Evolutionary conservation across 305 asterid species (phyloP), one percentile per base, ranked within the genome.

Genomic region (Stenogyne calaminthoides): DNA sequence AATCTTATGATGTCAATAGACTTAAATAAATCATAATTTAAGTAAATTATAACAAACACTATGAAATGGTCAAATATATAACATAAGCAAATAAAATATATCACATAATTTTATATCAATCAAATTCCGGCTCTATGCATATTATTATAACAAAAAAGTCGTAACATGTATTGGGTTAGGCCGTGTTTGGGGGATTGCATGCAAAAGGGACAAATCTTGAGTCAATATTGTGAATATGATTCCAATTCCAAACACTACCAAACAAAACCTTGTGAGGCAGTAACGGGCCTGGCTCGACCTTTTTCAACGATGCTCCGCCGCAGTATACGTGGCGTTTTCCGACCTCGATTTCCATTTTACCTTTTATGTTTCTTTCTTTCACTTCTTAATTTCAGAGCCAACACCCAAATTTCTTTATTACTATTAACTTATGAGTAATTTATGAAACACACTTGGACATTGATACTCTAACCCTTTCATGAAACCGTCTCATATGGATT

Each of bases 191-290:
- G 67, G 65, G 68, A 61, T 77, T 73, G 58, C 74, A 69, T 64
- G 42, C 15, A 76, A 64, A 67, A 75, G 64, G 64, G 76, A 78
- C 80, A 82, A 69, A 73, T 0, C 6, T 22, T 44, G 68, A 72
- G 85, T 84, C 49, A 42, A 11, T 42, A 10, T 42, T 42, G 49
- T 42, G 81, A 82, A 85, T 71, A 76, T 71, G 87, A 86, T 88
- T 82, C 93, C 82, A 69, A 18, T 84, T 89, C 93, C 86, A 88
- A 74, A 51, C 74, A 70, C 88, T 75, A 80, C 42, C 81, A 74
- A 72, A 85, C 93, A 88, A 88, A 84, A 54, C 32, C 55, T 71
- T 27, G 9, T 15, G 49, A 42, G 49, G 15, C 49, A 42, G 5
- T 8, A 42, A 42, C n/a, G n/a, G n/a, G n/a, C n/a, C n/a, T 42